Base-by-base conservation (phyloP, 2,329 filamentous ascomycete species). In the Didymella pinodella region DNA sequence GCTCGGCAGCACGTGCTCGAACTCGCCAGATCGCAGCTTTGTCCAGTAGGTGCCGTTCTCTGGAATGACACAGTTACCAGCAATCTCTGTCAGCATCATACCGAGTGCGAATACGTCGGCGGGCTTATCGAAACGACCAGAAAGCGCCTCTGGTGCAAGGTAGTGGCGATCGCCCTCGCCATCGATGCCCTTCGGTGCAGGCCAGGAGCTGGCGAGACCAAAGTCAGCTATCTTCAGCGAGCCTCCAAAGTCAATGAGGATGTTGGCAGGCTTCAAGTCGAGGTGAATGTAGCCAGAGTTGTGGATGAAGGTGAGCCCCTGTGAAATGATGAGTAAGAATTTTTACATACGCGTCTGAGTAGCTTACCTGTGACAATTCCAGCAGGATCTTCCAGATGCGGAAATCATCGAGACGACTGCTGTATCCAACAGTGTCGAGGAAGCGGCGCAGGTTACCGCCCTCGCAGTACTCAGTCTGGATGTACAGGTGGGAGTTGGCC, bases 381-480 rank as follows among this genome's bases (percentile, higher is more conserved):
- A 97, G 85, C 68, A 98, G 81, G 57, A 98, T 94, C 81, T 99
- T 99, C 92, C 95, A 99, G 77, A 98, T 97, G 62, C 95, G 87
- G 79, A 99, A 99, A 76, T 98, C 95, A 77, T 99, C 95, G 65
- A 99, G 80, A 67, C 94, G 87, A 46, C 92, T 93, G 74, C 91
- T 92, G 61, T 89, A 85, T 25, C 95, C 95, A 60, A 92, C 87
- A 57, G 90, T 86, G n/a, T 87, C 85, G 29, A 99, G 83, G 74
- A 98, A 99, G 16, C 88, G 85, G 74, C 96, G 90, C 43, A 99
- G 81, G 61, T 92, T 96, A 16, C 95, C 95, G 74, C 97, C 92
- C 75, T 97, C 93, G 72, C 95, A 99, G 74, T 89, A 98, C 73
- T 99, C 95, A 0, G 94, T 98, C 80, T 98, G 94, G 61, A 99